Conservation (phyloP, 2,329 filamentous ascomycete species). For the Cercospora canescens region DNA sequence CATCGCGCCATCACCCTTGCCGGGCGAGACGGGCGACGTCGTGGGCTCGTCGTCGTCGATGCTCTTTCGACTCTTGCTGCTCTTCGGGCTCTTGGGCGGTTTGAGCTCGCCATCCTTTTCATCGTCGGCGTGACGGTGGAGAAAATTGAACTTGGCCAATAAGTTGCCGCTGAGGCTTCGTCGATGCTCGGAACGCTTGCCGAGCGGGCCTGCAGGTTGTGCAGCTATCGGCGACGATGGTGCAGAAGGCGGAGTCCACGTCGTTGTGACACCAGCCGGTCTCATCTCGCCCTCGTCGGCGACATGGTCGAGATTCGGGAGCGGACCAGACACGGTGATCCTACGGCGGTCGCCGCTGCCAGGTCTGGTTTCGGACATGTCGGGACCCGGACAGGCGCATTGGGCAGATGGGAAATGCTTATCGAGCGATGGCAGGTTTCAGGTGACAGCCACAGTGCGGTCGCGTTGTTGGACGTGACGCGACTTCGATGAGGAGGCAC, state of each 20-base stretch:
- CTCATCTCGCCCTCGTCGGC: constrained; percentile 18
- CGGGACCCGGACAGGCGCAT: constrained; percentile 15
- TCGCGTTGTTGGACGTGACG: background rate
- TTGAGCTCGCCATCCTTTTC: constrained; percentile 33
- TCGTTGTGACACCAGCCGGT: constrained; percentile 28
- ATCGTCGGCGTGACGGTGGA: constrained; percentile 52
- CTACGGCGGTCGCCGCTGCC: constrained; percentile 27
- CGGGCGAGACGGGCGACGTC: constrained; percentile 28
- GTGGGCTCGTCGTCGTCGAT: constrained; percentile 35
- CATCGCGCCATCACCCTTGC: constrained; percentile 26
- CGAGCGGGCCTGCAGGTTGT: constrained; percentile 14
- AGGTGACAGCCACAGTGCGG: background rate
- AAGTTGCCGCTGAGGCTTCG: constrained; percentile 64
- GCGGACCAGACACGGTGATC: constrained; percentile 24
- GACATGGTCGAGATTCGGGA: constrained; percentile 14
- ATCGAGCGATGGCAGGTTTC: constrained; percentile 3
- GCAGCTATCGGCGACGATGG: constrained; percentile 26
- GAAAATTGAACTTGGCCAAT: constrained; percentile 68
- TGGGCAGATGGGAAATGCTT: constrained; percentile 11
- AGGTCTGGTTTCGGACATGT: constrained; percentile 10
- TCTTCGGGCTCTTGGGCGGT: constrained; percentile 30
- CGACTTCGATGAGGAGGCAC: background rate
- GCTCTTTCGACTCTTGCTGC: constrained; percentile 30
- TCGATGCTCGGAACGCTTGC: constrained; percentile 41
- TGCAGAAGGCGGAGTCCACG: constrained; percentile 30